Evolutionary conservation across 2,329 filamentous ascomycete genomes (phyloP).

Genomic region (Alternaria sp.): DNA sequence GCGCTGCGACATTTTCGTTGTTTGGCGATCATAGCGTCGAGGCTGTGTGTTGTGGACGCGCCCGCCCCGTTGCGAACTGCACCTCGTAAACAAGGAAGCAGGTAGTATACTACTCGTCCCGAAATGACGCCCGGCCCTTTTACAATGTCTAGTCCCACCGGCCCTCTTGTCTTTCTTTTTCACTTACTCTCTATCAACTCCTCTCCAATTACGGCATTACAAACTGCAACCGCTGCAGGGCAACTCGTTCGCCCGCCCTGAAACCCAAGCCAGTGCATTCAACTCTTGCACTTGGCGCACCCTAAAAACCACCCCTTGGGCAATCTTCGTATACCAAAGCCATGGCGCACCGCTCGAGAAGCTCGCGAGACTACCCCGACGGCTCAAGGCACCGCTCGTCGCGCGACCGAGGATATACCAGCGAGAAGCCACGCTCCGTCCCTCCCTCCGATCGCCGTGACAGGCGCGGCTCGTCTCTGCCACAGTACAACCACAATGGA

Average conservation of each 20-base stretch:
- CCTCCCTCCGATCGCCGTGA: constrained; percentile 15
- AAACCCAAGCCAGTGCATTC: constrained; percentile 14
- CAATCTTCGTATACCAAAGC: background rate
- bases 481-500: constrained; percentile 53
- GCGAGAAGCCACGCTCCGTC: constrained; percentile 30
- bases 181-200: background rate
- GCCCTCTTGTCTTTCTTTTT: constrained; percentile 8
- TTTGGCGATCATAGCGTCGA: constrained; percentile 13
- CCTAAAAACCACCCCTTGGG: background rate
- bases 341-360: constrained; percentile 27
- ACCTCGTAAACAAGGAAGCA: constrained; percentile 31
- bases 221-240: constrained; percentile 12
- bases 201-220: constrained; percentile 2
- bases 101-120: constrained; percentile 3
- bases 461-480: constrained; percentile 29
- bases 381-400: constrained; percentile 16
- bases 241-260: constrained; percentile 17
- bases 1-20: constrained; percentile 5
- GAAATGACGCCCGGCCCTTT: constrained; percentile 26
- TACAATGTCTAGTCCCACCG: constrained; percentile 5
- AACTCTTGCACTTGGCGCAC: constrained; percentile 10
- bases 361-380: constrained; percentile 22
- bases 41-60: constrained; percentile 7
- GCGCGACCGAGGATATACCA: constrained; percentile 28
- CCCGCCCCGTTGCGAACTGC: constrained; percentile 4